Base-by-base conservation (phyloP, 2,329 filamentous ascomycete species). In the Pyrenochaeta sp. region DNA sequence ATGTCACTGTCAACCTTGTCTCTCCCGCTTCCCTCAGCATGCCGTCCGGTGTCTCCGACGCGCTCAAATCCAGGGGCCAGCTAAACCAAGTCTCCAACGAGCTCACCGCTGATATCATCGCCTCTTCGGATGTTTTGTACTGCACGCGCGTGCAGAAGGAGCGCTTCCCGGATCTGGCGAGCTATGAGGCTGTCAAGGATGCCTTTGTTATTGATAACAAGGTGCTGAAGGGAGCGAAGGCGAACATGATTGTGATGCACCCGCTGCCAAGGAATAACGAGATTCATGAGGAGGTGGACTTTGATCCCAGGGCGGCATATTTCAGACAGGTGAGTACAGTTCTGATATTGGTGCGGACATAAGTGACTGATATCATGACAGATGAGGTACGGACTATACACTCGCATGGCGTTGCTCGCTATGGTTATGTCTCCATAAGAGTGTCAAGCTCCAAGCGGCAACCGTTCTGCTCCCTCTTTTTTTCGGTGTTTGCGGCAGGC, bases 321-420 rank as follows among this genome's bases (percentile, higher is more conserved):
- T 99, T 99, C 82, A 89, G 95, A 91, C 95, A 99, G 91, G 94
- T 97, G 82, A 88, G 91, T 72, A 4, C 3, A 30, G 40, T 48
- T 34, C 28, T 37, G 5, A 1, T 27, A 30, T 9, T n/a, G 39
- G 19, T 40, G 10, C 32, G 5, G 32, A 45, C n/a, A 43, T 19
- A 1, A 1, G 19, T 24, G 65, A 66, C 83, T 87, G 78, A 88
- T 76, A 44, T 30, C 64, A 13, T 46, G 60, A 57, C 73, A 97
- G 93, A 97, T 97, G 94, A 88, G 90, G 81, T 97, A 98, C 81
- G 95, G 95, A 71, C 87, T 99, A 72, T 98, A 97, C 85, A 96
- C 91, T 80, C 91, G 95, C 78, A 99, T 99, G 95, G 95, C 95
- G 69, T 82, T 99, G 81, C 85, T 99, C 78, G 95, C 95, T 67